A percentile compares a stretch with the other conserved stretches of the same genome.
phyloP scores from a whole-genome alignment of 805 yeast genomes.

The Starmerella geochares region DNA sequence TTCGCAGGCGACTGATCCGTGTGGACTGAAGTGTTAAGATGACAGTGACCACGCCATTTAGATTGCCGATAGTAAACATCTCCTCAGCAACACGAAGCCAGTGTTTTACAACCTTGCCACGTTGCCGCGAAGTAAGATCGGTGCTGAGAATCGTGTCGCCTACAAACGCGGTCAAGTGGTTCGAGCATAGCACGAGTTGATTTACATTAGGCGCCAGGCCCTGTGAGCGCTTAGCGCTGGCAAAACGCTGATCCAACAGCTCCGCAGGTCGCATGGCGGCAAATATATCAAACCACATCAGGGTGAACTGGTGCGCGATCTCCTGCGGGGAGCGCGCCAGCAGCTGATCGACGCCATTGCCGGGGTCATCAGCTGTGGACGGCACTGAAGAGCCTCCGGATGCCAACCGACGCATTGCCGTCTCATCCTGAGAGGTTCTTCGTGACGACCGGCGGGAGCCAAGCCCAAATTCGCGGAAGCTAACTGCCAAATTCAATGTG shows the following conservation, averaged over 20 bases:
- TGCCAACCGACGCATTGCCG: not conserved
- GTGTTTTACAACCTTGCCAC: constrained; percentile 30
- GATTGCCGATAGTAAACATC: constrained; percentile 29
- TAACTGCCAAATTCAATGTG: constrained; percentile 15
- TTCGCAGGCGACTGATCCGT: constrained; percentile 30
- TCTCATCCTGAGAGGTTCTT: constrained; percentile 1
- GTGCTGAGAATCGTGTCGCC: constrained; percentile 31
- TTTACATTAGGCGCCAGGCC: constrained; percentile 31
- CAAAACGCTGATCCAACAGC: constrained; percentile 31
- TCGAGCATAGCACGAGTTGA: constrained; percentile 27
- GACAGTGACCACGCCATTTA: constrained; percentile 31
- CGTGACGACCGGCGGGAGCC: constrained; percentile 14
- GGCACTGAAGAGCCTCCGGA: not conserved
- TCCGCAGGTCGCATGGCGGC: constrained; percentile 28
- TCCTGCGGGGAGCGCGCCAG: constrained; percentile 19
- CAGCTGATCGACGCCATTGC: constrained; percentile 8
- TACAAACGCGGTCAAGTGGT: constrained; percentile 32
- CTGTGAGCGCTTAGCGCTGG: constrained; percentile 26
- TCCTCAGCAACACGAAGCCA: constrained; percentile 34
- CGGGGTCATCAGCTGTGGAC: not conserved
- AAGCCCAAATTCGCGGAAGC: constrained; percentile 17
- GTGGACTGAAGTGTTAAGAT: constrained; percentile 31
- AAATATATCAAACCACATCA: constrained; percentile 30
- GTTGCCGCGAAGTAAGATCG: constrained; percentile 26
- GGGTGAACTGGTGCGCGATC: constrained; percentile 31